These are phyloP conservation scores for Kazachstania sp. DNA, from an alignment of 1,139 yeast species.

Conservation along the genomic window DNA sequence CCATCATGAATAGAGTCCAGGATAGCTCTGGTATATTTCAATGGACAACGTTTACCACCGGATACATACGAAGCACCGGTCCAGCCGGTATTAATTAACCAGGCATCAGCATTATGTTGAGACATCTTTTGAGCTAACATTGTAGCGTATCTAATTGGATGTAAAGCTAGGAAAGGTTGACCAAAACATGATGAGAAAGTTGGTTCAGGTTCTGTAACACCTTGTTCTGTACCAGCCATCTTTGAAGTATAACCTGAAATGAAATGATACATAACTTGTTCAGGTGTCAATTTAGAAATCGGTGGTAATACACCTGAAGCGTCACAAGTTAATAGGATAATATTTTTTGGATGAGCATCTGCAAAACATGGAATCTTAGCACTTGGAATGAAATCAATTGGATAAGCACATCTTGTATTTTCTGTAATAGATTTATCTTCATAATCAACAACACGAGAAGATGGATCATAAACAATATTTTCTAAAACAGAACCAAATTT, in stretches of 20 bases:
- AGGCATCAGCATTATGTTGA: constrained; percentile 82
- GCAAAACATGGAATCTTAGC: constrained; percentile 95
- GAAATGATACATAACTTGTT: constrained; percentile 98
- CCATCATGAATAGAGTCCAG: constrained; percentile 94
- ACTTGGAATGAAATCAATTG: constrained; percentile 93
- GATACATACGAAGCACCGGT: constrained; percentile 85
- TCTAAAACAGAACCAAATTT: constrained; percentile 91
- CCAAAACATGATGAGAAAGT: constrained; percentile 99
- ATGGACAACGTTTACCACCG: constrained; percentile 97
- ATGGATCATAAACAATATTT: constrained; percentile 81
- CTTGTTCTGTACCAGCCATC: constrained; percentile 99
- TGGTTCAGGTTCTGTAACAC: constrained; percentile 97
- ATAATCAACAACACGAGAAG: constrained; percentile 78
- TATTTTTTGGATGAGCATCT: constrained; percentile 84
- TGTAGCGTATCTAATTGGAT: constrained; percentile 96
- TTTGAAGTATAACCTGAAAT: constrained; percentile 97
- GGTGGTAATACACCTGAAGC: constrained; percentile 98
- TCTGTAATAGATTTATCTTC: constrained; percentile 77
- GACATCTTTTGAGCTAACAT: constrained; percentile 92
- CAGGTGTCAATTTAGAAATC: constrained; percentile 84
- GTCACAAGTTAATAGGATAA: constrained; percentile 89
- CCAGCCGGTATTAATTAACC: constrained; percentile 99
- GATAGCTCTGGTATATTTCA: constrained; percentile 95
- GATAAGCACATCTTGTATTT: constrained; percentile 98
- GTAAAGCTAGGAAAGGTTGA: constrained; percentile 96